These are phyloP conservation scores for Aspergillus sp. DNA, from an alignment of 2,329 filamentous ascomycete species.

Conservation along the genomic window DNA sequence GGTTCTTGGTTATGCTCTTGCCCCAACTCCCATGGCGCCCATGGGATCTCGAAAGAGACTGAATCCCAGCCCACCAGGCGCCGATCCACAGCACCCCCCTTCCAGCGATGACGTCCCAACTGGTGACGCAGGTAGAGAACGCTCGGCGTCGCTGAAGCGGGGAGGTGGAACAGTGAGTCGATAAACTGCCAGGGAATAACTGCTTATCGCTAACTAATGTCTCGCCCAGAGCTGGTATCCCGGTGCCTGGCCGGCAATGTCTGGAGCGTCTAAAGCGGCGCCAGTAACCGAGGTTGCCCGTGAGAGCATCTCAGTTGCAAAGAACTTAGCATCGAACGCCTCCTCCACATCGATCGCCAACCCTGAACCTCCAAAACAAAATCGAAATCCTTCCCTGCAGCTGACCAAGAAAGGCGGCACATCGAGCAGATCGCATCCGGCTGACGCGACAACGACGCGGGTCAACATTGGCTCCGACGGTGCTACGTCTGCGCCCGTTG, in stretches of 20 bases:
- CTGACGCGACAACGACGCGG: conserved; percentile 35
- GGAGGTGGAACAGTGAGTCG: conserved; percentile 21
- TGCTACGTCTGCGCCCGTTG: conserved; percentile 21
- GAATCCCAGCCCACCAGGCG: conserved; percentile 30
- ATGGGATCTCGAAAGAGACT: conserved; percentile 37
- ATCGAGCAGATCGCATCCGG: conserved; percentile 38
- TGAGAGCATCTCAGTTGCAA: conserved; percentile 40
- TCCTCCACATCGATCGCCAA: conserved; percentile 23
- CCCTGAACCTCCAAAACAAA: conserved; percentile 16
- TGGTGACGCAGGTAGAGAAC: conserved; percentile 11
- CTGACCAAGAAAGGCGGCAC: conserved; percentile 32
- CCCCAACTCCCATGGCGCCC: conserved; percentile 25
- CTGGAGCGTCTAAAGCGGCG: conserved; percentile 35
- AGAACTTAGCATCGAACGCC: conserved; percentile 27
- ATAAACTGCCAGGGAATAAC: conserved; percentile 1
- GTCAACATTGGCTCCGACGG: conserved; percentile 37
- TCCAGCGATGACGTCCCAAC: conserved; percentile 14
- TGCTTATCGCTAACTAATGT: conserved; percentile 5
- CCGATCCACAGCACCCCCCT: conserved; percentile 18
- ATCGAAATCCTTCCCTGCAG: conserved; percentile 30
- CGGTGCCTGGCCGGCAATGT: conserved; percentile 34
- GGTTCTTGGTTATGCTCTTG: conserved; percentile 28
- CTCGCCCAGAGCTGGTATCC: conserved; percentile 35
- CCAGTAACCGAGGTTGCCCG: conserved; percentile 41
- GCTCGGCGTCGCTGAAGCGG: conserved; percentile 18